Conservation (phyloP, 371 early-diverging fungal genomes). For the Batkoa obscura region DNA sequence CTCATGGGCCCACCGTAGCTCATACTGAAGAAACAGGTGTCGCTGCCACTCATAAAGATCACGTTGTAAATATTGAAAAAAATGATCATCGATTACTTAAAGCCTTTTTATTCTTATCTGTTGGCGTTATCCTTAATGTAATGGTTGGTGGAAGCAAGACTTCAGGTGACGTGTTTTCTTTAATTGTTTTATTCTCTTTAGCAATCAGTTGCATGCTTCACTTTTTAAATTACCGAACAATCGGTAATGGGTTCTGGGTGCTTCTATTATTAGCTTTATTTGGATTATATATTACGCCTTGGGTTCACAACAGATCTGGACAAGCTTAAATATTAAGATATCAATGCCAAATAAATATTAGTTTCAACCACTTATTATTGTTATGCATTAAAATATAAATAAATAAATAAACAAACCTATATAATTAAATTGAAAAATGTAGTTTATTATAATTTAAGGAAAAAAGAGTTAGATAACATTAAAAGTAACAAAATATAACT, state of each 20-base stretch:
- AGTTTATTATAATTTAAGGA: too few species aligned
- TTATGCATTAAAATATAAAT: too few species aligned
- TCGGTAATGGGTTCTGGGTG: neutral
- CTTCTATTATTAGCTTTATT: neutral
- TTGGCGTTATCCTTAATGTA: constrained; percentile 1
- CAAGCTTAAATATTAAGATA: too few species aligned
- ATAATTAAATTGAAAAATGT: too few species aligned
- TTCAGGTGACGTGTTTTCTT: constrained; percentile 1
- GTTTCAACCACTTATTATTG: too few species aligned
- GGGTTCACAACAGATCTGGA: too few species aligned
- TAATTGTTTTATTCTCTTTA: neutral
- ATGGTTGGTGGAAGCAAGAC: neutral
- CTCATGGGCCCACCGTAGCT: too few species aligned
- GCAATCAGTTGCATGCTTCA: neutral
- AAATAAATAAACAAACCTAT: too few species aligned
- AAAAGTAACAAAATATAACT: too few species aligned
- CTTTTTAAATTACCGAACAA: too few species aligned
- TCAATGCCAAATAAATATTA: too few species aligned
- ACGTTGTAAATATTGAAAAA: neutral
- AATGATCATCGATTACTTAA: neutral
- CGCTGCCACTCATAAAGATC: neutral
- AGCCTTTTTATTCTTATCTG: constrained; percentile 1
- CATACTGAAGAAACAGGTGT: neutral
- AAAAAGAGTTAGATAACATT: too few species aligned
- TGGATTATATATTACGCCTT: constrained; percentile 4